Percentiles rank a stretch among this genome's conserved stretches.
Conservation (phyloP, 1,284 basidiomycete species). For the Erythrobasidium hasegawianum region DNA sequence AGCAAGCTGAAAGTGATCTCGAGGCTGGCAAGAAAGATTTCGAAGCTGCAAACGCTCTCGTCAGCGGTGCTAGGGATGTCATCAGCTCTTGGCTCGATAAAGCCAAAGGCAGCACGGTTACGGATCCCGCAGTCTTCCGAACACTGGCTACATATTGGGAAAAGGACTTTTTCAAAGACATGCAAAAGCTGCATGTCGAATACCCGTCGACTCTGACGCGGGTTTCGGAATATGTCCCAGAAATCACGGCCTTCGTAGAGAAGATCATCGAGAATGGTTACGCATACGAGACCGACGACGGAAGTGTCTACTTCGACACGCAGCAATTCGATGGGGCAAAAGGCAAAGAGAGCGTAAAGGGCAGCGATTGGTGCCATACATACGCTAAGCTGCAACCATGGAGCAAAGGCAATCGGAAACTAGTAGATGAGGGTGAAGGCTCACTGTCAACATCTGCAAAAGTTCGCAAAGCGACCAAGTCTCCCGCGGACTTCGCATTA, state of each 20-base stretch:
- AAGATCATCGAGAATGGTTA: constrained; percentile 83
- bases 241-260: constrained; percentile 86
- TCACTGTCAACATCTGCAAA: constrained; percentile 61
- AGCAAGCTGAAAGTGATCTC: constrained; percentile 21
- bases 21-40: constrained; percentile 14
- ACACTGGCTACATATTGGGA: constrained; percentile 88
- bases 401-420: constrained; percentile 86
- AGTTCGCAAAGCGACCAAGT: constrained; percentile 54
- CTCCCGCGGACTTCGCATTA: constrained; percentile 79
- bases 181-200: constrained; percentile 79
- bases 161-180: constrained; percentile 82
- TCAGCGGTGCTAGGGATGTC: constrained; percentile 46
- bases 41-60: constrained; percentile 54
- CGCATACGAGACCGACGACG: constrained; percentile 72
- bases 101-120: constrained; percentile 73
- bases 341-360: constrained; percentile 47
- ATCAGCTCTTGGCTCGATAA: constrained; percentile 37
- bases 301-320: constrained; percentile 95
- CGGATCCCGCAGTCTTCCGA: constrained; percentile 81
- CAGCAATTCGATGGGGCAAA: constrained; percentile 70
- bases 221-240: constrained; percentile 97
- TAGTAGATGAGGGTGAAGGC: constrained; percentile 89
- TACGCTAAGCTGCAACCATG: constrained; percentile 97
- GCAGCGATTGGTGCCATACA: constrained; percentile 58
- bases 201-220: constrained; percentile 88